A percentile compares a stretch with the other conserved stretches of the same genome.
Evolutionary conservation across 306 rosid species (phyloP).

Genomic region (Alnus rubra): DNA sequence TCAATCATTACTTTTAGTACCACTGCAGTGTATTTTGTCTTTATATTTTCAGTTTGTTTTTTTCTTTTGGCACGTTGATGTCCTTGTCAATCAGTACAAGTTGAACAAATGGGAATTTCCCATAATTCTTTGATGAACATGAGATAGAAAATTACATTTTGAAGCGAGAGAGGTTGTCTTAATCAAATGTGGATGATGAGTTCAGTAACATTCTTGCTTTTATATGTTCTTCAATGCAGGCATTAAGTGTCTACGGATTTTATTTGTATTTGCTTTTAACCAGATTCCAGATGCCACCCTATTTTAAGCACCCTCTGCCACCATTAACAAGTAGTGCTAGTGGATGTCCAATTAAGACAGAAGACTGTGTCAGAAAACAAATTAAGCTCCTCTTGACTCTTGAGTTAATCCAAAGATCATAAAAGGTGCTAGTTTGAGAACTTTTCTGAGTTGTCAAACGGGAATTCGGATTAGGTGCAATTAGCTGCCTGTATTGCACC

Average conservation of each 20-base stretch:
- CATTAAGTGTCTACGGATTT: neutral
- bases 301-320: neutral
- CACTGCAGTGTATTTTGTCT: too few relatives aligned
- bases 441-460: neutral
- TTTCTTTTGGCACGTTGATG: too few relatives aligned
- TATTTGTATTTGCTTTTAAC: neutral
- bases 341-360: neutral
- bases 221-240: neutral
- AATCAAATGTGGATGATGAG: neutral
- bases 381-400: neutral
- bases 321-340: neutral
- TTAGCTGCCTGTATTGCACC: too few relatives aligned
- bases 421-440: neutral
- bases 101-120: too few relatives aligned
- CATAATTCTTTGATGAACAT: too few relatives aligned
- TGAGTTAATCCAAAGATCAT: neutral
- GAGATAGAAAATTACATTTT: neutral
- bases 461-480: too few relatives aligned
- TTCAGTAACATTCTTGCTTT: neutral
- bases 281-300: neutral
- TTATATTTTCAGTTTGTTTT: too few relatives aligned
- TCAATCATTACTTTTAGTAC: too few relatives aligned
- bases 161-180: neutral
- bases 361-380: neutral
- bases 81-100: too few relatives aligned